These are phyloP conservation scores for Thalassiosira delicatula DNA, from an alignment of 352 stramenopile genomes.

Conservation along the genomic window DNA sequence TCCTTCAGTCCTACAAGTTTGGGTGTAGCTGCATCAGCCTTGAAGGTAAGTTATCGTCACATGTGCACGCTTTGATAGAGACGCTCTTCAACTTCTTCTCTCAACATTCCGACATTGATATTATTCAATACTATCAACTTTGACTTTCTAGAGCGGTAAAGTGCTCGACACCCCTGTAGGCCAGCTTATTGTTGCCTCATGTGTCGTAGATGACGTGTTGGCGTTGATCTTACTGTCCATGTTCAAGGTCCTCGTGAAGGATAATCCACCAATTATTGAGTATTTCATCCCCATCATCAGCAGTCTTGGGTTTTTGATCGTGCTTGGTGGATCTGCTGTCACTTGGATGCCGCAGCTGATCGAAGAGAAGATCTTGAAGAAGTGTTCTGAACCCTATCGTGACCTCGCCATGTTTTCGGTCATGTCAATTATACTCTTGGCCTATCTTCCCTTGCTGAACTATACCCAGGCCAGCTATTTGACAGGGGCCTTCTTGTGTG, in stretches of 20 bases:
- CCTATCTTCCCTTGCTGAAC: conserved; percentile 51
- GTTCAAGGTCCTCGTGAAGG: conserved; percentile 53
- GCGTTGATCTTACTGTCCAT: conserved; percentile 65
- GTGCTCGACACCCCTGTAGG: conserved; percentile 70
- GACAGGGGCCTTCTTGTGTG: conserved; percentile 61
- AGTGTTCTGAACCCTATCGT: conserved; percentile 18
- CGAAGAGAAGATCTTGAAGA: conserved; percentile 49
- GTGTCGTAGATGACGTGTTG: conserved; percentile 72
- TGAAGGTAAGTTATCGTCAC: conserved; percentile 31
- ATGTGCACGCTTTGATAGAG: no score
- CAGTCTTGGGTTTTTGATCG: conserved; percentile 62
- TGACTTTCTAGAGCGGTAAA: conserved; percentile 40
- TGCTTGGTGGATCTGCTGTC: conserved; percentile 47
- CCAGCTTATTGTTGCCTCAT: conserved; percentile 67
- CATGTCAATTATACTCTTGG: conserved; percentile 51
- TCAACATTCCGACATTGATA: no score
- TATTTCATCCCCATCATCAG: conserved; percentile 68
- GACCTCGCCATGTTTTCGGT: conserved; percentile 52
- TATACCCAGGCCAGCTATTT: conserved; percentile 58
- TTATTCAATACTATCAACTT: no score
- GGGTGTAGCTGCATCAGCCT: conserved; percentile 63
- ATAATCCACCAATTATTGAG: conserved; percentile 40
- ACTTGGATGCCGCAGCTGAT: conserved; percentile 64
- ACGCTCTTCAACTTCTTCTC: no score
- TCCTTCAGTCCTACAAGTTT: conserved; percentile 61